Evolutionary conservation across 495 filamentous ascomycete genomes (phyloP).

Genomic region (Aspergillus egyptiacus): DNA sequence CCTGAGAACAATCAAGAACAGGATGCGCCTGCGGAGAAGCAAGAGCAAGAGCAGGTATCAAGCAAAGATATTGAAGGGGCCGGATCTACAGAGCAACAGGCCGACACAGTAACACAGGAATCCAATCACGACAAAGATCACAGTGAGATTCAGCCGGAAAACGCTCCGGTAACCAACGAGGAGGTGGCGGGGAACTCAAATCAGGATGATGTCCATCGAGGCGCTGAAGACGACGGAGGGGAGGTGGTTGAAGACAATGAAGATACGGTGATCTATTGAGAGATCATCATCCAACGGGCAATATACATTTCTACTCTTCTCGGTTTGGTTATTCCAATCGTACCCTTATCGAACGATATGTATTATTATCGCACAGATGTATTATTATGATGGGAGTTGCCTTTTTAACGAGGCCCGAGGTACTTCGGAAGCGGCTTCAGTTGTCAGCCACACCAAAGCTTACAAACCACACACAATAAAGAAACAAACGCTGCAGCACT

Average conservation of each 20-base stretch:
- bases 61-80: slow-evolving; percentile 18
- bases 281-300: background rate
- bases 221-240: slow-evolving; percentile 57
- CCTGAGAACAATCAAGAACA: slow-evolving; percentile 13
- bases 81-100: slow-evolving; percentile 14
- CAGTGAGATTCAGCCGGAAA: slow-evolving; percentile 17
- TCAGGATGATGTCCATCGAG: slow-evolving; percentile 27
- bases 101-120: slow-evolving; percentile 28
- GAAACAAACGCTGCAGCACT: background rate
- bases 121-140: slow-evolving; percentile 19
- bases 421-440: background rate
- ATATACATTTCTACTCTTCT: background rate
- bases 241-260: slow-evolving; percentile 73
- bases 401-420: slow-evolving; percentile 13
- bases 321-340: no score
- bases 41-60: slow-evolving; percentile 15
- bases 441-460: background rate
- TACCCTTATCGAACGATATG: no score
- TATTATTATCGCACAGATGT: no score
- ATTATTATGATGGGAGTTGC: no score
- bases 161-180: slow-evolving; percentile 13
- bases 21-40: slow-evolving; percentile 7
- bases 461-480: background rate
- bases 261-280: slow-evolving; percentile 79
- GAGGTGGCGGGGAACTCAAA: slow-evolving; percentile 16